Percentiles rank a stretch among this genome's conserved stretches.
Conservation (phyloP, 2,329 filamentous ascomycete species). For the Camptophora hylomeconis region DNA sequence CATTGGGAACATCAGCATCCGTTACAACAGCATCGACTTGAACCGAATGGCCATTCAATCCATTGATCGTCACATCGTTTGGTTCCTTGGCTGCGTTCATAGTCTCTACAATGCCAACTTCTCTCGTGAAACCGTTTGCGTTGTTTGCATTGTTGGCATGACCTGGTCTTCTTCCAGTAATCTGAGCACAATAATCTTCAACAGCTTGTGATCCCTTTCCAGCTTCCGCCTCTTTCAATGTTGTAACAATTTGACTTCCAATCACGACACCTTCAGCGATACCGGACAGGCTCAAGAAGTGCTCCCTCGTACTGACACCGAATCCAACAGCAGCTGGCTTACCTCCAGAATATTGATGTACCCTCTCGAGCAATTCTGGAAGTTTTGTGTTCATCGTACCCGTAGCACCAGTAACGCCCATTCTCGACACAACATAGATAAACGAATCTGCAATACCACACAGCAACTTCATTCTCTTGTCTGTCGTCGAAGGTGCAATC, state of each 20-base stretch:
- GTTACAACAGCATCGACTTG: constrained; percentile 58
- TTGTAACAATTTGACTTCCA: constrained; percentile 85
- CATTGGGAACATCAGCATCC: constrained; percentile 40
- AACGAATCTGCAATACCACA: constrained; percentile 97
- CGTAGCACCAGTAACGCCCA: constrained; percentile 88
- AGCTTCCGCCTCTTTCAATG: constrained; percentile 54
- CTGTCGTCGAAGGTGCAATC: constrained; percentile 86
- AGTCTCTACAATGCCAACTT: constrained; percentile 59
- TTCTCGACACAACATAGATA: constrained; percentile 94
- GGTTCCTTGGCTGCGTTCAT: constrained; percentile 48
- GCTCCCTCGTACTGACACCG: constrained; percentile 87
- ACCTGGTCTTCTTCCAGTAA: constrained; percentile 44
- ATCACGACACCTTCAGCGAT: constrained; percentile 93
- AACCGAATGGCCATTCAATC: constrained; percentile 26
- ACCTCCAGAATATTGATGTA: constrained; percentile 85
- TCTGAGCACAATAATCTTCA: constrained; percentile 71
- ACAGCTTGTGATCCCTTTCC: constrained; percentile 60
- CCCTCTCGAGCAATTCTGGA: constrained; percentile 66
- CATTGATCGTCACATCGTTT: constrained; percentile 35
- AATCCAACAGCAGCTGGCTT: constrained; percentile 89
- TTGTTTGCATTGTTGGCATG: constrained; percentile 24
- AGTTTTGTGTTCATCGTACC: constrained; percentile 71
- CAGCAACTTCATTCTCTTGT: constrained; percentile 84
- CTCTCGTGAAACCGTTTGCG: constrained; percentile 40
- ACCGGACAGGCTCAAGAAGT: constrained; percentile 73